Base-by-base conservation (phyloP, 2,329 filamentous ascomycete species). In the Colletotrichum sp. region DNA sequence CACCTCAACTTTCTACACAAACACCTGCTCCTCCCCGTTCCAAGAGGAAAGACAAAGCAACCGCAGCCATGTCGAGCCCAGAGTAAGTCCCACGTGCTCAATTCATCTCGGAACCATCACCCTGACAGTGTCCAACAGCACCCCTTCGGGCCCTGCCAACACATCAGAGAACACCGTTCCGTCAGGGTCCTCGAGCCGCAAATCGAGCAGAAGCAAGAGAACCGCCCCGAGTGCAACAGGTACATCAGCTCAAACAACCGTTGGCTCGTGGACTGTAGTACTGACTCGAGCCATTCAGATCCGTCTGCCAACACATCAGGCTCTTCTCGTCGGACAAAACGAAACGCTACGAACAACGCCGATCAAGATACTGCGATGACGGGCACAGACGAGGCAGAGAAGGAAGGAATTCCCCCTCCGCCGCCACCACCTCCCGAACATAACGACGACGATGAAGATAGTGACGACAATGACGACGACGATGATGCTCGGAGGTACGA, bases 191-290 rank as follows among this genome's bases (percentile, higher is more conserved):
- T 92, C 93, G 2, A 94, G 92, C 83, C 91, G 94, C 80, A 96
- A 95, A 84, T 92, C 94, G 44, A 92, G 90, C 82, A 91, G 93
- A 78, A 91, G 89, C 82, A 96, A 94, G 86, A 95, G 94, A 85
- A 85, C 87, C 71, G 84, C 85, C 78, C 89, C 91, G 86, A 79
- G 82, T 78, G 78, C 81, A 71, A 82, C 84, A 85, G 86, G 87
- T 89, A 82, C 74, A 32, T 32, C 16, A 36, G n/a, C 28, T 6
- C 62, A 36, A 39, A 65, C 26, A 36, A 18, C 7, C 21, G 26
- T 36, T 8, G 26, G 26, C 44, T 26, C 21, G 9, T 13, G 59
- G 44, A 39, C 39, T 15, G 21, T 59, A 12, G 10, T 32, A 64
- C 72, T 77, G 24, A 77, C 52, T 24, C 18, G 34, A 28, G 30